A percentile compares a stretch with the other conserved stretches of the same genome.
These are phyloP conservation scores for Eucalyptus regnans DNA, from an alignment of 345 rosid genomes.

Conservation along the genomic window DNA sequence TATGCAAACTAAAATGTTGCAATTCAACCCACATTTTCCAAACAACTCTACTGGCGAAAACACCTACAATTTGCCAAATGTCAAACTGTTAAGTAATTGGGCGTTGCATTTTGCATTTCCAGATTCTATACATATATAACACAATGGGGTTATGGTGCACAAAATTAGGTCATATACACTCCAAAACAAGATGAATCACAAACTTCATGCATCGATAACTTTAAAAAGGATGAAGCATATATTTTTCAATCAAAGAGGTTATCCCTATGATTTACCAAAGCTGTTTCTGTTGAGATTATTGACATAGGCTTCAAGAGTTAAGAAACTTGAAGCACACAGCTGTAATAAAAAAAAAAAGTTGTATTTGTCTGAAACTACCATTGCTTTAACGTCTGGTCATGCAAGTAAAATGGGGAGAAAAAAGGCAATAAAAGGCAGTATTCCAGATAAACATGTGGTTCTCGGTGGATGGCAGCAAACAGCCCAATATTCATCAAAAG, in stretches of 20 bases:
- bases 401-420: neutral
- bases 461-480: neutral
- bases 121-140: neutral
- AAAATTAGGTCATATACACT: neutral
- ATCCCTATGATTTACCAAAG: neutral
- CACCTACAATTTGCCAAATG: neutral
- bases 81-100: neutral
- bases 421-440: neutral
- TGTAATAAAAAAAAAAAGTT: neutral
- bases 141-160: neutral
- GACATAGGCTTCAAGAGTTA: neutral
- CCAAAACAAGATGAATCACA: neutral
- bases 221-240: neutral
- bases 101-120: neutral
- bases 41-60: neutral
- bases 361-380: neutral
- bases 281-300: neutral
- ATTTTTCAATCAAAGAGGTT: neutral
- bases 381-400: neutral
- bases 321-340: neutral
- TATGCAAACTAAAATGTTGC: neutral
- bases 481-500: neutral
- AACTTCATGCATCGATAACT: neutral
- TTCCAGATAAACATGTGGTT: neutral
- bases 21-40: neutral